A percentile compares a stretch with the other conserved stretches of the same genome.
Conservation (phyloP, 129 eudicot genomes). For the Ambrosia artemisiifolia region DNA sequence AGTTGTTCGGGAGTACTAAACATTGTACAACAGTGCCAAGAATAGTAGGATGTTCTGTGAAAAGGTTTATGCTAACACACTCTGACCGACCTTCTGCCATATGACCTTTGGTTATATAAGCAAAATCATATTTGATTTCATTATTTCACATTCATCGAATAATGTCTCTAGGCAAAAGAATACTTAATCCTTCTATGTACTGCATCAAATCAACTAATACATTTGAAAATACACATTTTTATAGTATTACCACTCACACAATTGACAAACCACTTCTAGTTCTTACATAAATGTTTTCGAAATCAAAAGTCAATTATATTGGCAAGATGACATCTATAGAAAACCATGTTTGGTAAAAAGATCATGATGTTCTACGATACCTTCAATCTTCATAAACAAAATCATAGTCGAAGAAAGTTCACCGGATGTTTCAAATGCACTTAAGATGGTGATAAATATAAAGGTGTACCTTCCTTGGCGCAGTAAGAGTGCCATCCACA, state of each 20-base stretch:
- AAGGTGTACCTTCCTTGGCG: slow-evolving; percentile 68
- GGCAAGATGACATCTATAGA: slow-evolving; percentile 5
- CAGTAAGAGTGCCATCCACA: slow-evolving; percentile 95
- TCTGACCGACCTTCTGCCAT: background rate
- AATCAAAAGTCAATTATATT: background rate
- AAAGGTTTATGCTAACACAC: background rate
- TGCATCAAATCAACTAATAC: background rate
- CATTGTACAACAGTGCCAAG: background rate
- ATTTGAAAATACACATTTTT: background rate
- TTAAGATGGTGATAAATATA: background rate
- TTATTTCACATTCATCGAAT: background rate
- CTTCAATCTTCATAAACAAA: slow-evolving; percentile 23
- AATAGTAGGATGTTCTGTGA: background rate
- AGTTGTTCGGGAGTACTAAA: background rate
- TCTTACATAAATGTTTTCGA: background rate
- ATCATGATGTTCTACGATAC: background rate
- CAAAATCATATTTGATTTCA: background rate
- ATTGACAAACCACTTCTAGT: background rate
- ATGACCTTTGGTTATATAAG: background rate
- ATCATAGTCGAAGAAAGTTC: background rate
- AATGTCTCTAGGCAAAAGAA: background rate
- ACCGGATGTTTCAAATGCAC: slow-evolving; percentile 2
- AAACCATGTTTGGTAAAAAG: background rate
- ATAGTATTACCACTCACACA: background rate
- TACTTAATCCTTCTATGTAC: background rate